Conservation (phyloP, 2,329 filamentous ascomycete genomes). For the Tolypocladium album region DNA sequence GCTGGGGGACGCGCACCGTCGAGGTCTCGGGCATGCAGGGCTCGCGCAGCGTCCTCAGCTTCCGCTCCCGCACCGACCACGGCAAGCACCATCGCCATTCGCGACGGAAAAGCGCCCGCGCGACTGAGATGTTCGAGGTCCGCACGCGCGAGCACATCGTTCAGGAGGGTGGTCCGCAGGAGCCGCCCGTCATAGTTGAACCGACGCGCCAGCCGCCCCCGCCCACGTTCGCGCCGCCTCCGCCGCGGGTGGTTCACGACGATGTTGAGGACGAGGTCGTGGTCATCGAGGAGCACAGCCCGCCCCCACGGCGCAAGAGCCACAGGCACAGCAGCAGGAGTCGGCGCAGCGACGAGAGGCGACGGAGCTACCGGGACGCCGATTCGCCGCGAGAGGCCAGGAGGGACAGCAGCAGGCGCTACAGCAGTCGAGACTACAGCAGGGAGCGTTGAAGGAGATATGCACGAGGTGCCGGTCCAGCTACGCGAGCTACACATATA, state of each 20-base stretch:
- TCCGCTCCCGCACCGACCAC: slow-evolving; percentile 3
- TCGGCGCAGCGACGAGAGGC: neutral
- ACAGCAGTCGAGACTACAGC: slow-evolving; percentile 4
- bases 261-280: slow-evolving; percentile 26
- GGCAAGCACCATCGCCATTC: slow-evolving; percentile 1
- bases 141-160: slow-evolving; percentile 11
- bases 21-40: slow-evolving; percentile 1
- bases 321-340: slow-evolving; percentile 9
- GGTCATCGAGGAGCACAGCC: slow-evolving; percentile 21
- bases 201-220: slow-evolving; percentile 15
- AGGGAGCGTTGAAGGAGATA: neutral
- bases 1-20: neutral
- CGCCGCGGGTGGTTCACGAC: slow-evolving; percentile 17
- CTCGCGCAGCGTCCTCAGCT: slow-evolving; percentile 8
- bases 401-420: slow-evolving; percentile 8
- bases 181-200: slow-evolving; percentile 14
- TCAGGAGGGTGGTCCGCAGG: neutral
- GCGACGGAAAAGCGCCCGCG: slow-evolving; percentile 4
- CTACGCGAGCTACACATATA: neutral
- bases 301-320: slow-evolving; percentile 9
- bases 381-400: neutral
- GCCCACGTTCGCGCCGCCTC: slow-evolving; percentile 11
- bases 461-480: neutral
- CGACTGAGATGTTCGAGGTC: slow-evolving; percentile 18
- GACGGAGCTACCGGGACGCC: neutral